Base-by-base conservation (phyloP, 352 stramenopile species). In the Phytophthora foliorum region DNA sequence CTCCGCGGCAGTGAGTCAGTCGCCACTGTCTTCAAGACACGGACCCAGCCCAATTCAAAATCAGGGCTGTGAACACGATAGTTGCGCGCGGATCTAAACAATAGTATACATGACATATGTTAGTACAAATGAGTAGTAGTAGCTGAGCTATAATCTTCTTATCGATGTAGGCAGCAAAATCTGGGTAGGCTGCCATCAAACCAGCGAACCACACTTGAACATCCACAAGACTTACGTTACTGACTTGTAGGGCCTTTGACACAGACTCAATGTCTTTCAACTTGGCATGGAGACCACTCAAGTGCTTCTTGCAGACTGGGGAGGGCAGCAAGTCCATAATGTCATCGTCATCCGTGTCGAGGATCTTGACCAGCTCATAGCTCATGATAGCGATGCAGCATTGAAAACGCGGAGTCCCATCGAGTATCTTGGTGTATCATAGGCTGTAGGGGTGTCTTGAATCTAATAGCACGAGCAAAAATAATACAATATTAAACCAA, bases 31-130 rank as follows among this genome's bases (percentile, higher is more conserved):
- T 31, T 51, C 1, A 34, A 19, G 22, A 51, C 22, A 34, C 44
- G 44, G 6, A 51, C 44, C 34, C 44, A 51, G 44, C 19, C 44
- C 44, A 21, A 51, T 32, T 32, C 19, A 51, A 51, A 51, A 32
- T 51, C 42, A 19, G 19, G 44, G 22, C 11, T 19, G 44, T 34
- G 19, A 51, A 51, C n/a, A n/a, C 24, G 22, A 51, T 29, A 29
- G 44, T 34, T 19, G 19, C 44, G 22, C 21, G 44, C 10, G 19
- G 44, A 4, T 19, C 11, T 51, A 32, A 21, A n/a, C n/a, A n/a
- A n/a, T n/a, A n/a, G n/a, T n/a, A 6, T 17, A n/a, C n/a, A n/a
- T n/a, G n/a, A 9, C 9, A 22, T 45, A 11, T 22, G 9, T 45
- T 22, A 19, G 7, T 6, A 21, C 39, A 51, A 51, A 51, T 19